Conservation (phyloP, 2,329 filamentous ascomycete species). For the Curvularia hawaiiensis region DNA sequence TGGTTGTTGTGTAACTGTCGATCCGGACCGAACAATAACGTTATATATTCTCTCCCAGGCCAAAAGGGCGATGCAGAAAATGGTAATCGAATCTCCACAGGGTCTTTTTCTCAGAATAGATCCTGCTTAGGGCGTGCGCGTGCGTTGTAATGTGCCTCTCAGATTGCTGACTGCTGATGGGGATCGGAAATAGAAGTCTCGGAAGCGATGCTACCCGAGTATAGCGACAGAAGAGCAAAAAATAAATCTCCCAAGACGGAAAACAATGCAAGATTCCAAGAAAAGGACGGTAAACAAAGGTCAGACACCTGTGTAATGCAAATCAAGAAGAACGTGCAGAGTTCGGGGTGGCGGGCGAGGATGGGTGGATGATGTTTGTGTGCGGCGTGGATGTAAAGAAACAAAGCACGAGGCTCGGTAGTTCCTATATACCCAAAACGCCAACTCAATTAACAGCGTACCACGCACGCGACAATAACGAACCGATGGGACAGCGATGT, state of each 20-base stretch:
- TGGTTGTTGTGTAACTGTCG: slow-evolving; percentile 3
- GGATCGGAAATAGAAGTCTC: slow-evolving; percentile 1
- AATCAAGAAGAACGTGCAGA: background rate
- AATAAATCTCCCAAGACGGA: background rate
- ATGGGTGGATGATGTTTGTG: background rate
- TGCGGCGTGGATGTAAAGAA: slow-evolving; percentile 2
- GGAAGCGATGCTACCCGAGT: background rate
- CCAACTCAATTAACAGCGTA: background rate
- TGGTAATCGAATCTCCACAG: background rate
- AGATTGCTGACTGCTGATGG: background rate
- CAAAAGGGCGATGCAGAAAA: background rate
- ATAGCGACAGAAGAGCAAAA: background rate
- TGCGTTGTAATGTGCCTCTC: background rate
- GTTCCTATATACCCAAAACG: slow-evolving; percentile 14
- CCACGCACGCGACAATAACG: slow-evolving; percentile 5
- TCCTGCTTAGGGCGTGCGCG: background rate
- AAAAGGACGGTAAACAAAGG: background rate
- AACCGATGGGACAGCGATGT: background rate
- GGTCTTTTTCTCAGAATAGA: slow-evolving; percentile 18
- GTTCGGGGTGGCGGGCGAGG: background rate
- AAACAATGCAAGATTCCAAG: background rate
- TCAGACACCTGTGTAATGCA: background rate
- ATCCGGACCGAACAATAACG: slow-evolving; percentile 1
- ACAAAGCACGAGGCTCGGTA: background rate
- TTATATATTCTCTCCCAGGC: slow-evolving; percentile 5